phyloP scores from a whole-genome alignment of 2,329 filamentous ascomycete species.

The Scytalidium lignicola region DNA sequence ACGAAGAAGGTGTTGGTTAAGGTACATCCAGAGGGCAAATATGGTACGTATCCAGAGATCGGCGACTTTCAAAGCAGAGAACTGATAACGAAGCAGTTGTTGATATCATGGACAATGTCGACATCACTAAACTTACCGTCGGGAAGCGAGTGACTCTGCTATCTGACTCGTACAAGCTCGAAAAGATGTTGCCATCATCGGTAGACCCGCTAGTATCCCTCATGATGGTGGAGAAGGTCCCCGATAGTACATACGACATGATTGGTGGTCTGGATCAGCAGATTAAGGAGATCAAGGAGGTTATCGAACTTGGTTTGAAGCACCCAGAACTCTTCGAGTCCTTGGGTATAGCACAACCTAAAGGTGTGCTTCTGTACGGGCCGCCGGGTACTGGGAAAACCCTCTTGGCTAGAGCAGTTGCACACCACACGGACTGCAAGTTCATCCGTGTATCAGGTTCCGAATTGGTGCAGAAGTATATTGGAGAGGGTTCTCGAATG shows the following conservation, averaged over 20 bases:
- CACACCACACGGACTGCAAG: slow-evolving; percentile 98
- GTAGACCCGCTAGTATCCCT: slow-evolving; percentile 97
- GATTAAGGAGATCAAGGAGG: slow-evolving; percentile 99
- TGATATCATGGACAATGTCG: slow-evolving; percentile 89
- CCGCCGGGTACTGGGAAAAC: slow-evolving; percentile 98
- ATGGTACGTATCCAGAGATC: slow-evolving; percentile 56
- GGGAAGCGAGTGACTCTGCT: slow-evolving; percentile 96
- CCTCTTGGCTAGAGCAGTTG: slow-evolving; percentile 86
- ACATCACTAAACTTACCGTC: slow-evolving; percentile 90
- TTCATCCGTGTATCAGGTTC: slow-evolving; percentile 97
- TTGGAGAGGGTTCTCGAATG: slow-evolving; percentile 96
- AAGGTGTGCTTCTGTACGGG: slow-evolving; percentile 93
- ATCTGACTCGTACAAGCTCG: slow-evolving; percentile 96
- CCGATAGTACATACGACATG: slow-evolving; percentile 99
- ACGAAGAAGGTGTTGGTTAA: slow-evolving; percentile 99
- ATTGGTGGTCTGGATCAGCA: slow-evolving; percentile 98
- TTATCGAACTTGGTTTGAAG: slow-evolving; percentile 97
- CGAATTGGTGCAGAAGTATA: slow-evolving; percentile 98
- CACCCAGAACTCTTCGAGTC: slow-evolving; percentile 98
- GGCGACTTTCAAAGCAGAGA: background rate
- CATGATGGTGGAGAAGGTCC: slow-evolving; percentile 99
- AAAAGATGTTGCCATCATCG: slow-evolving; percentile 96
- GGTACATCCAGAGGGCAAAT: slow-evolving; percentile 99
- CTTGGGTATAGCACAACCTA: slow-evolving; percentile 96
- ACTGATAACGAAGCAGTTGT: slow-evolving; percentile 59